phyloP scores from a whole-genome alignment of 352 stramenopile species.

The Elongisporangium undulatum region DNA sequence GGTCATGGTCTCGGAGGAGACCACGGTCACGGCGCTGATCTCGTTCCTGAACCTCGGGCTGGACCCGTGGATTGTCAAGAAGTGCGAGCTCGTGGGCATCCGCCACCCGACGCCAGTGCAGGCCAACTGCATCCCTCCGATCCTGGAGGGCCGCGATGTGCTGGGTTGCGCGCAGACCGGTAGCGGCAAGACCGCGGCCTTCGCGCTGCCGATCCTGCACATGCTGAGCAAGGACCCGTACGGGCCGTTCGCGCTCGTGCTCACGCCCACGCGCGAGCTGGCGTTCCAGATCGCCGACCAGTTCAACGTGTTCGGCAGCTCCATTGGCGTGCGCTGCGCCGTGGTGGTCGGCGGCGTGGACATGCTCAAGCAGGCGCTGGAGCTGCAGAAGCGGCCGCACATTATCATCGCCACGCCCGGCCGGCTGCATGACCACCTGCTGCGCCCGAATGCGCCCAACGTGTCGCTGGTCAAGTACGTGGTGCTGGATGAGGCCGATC shows the following conservation, averaged over 20 bases:
- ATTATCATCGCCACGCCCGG: conserved; percentile 98
- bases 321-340: conserved; percentile 82
- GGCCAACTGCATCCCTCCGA: conserved; percentile 87
- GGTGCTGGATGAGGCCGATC: conserved; percentile 98
- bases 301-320: conserved; percentile 94
- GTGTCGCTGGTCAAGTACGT: conserved; percentile 91
- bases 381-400: conserved; percentile 91
- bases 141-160: conserved; percentile 89
- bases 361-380: conserved; percentile 90
- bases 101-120: conserved; percentile 88
- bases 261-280: conserved; percentile 97
- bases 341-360: conserved; percentile 96
- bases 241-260: conserved; percentile 94
- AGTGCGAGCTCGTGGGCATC: conserved; percentile 83
- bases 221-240: conserved; percentile 91
- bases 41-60: conserved; percentile 85
- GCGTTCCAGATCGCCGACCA: conserved; percentile 98
- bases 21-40: conserved; percentile 43
- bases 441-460: conserved; percentile 88
- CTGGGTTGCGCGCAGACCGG: conserved; percentile 93
- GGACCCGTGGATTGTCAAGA: conserved; percentile 85
- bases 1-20: conserved; percentile 29
- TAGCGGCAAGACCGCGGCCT: conserved; percentile 98
- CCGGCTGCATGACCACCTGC: conserved; percentile 90
- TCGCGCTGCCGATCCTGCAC: conserved; percentile 97